Conservation (phyloP, 2,329 filamentous ascomycete genomes). For the Aspergillus japonicus region DNA sequence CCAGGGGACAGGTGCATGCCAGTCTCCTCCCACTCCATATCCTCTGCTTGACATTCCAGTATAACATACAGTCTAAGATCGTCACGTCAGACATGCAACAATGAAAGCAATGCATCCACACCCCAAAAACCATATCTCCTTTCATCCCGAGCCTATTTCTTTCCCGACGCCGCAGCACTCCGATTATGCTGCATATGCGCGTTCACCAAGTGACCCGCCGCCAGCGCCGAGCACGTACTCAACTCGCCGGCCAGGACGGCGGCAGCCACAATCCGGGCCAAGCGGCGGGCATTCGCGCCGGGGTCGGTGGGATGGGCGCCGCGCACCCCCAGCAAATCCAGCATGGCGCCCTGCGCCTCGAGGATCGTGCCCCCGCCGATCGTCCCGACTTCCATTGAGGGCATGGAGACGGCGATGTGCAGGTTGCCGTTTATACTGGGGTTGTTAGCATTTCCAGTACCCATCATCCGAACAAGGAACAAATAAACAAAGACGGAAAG, state of each 20-base stretch:
- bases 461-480: too few relatives aligned
- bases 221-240: conserved; percentile 85
- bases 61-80: too few relatives aligned
- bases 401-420: conserved; percentile 99
- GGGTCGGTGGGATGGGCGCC: conserved; percentile 89
- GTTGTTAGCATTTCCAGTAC: conserved; percentile 12
- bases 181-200: conserved; percentile 98
- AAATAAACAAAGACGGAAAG: too few relatives aligned
- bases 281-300: conserved; percentile 84
- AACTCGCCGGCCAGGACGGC: conserved; percentile 88
- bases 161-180: conserved; percentile 43
- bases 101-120: too few relatives aligned
- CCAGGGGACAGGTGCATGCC: too few relatives aligned
- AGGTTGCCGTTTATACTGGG: conserved; percentile 78
- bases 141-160: neutral
- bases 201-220: conserved; percentile 84
- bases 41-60: too few relatives aligned
- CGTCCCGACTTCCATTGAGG: conserved; percentile 94
- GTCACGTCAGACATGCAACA: too few relatives aligned
- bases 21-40: too few relatives aligned
- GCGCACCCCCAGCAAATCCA: conserved; percentile 90
- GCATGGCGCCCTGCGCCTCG: conserved; percentile 92
- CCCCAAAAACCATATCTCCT: too few relatives aligned
- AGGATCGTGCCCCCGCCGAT: conserved; percentile 95
- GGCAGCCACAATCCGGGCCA: conserved; percentile 85